Evolutionary conservation across 2,329 filamentous ascomycete genomes (phyloP).

Genomic region (Curvularia verruculosa): DNA sequence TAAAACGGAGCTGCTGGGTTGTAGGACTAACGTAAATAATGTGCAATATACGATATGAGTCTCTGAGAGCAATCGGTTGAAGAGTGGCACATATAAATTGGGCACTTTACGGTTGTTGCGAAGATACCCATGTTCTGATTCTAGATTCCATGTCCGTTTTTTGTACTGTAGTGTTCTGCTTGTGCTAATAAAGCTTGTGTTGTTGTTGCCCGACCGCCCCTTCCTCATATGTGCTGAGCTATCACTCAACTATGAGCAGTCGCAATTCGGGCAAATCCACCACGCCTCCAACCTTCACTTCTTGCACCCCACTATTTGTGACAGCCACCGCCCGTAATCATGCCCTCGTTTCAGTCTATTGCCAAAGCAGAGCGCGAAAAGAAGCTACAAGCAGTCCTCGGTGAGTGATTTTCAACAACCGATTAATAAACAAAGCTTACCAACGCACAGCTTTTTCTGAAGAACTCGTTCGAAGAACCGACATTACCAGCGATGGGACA

Average conservation of each 20-base stretch:
- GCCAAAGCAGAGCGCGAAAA: conserved; percentile 45
- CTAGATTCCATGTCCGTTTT: background rate
- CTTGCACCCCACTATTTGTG: background rate
- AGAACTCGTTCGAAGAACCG: conserved; percentile 33
- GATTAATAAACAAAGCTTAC: conserved; percentile 13
- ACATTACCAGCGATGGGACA: conserved; percentile 22
- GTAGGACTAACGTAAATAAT: background rate
- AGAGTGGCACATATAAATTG: background rate
- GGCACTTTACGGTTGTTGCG: background rate
- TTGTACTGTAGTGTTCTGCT: background rate
- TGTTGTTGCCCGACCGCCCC: conserved; percentile 2
- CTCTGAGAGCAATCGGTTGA: background rate
- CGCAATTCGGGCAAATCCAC: background rate
- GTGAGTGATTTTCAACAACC: conserved; percentile 25
- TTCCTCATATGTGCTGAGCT: background rate
- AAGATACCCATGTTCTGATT: conserved; percentile 4
- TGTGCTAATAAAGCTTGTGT: background rate
- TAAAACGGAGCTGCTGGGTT: background rate
- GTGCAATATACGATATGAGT: background rate
- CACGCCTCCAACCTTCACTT: background rate
- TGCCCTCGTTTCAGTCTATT: conserved; percentile 32
- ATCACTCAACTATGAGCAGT: conserved; percentile 3
- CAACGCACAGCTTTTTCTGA: conserved; percentile 41
- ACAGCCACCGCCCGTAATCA: conserved; percentile 9
- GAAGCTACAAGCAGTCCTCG: conserved; percentile 40